Evolutionary conservation across 345 rosid species (phyloP).

Genomic region (Salix viminalis): DNA sequence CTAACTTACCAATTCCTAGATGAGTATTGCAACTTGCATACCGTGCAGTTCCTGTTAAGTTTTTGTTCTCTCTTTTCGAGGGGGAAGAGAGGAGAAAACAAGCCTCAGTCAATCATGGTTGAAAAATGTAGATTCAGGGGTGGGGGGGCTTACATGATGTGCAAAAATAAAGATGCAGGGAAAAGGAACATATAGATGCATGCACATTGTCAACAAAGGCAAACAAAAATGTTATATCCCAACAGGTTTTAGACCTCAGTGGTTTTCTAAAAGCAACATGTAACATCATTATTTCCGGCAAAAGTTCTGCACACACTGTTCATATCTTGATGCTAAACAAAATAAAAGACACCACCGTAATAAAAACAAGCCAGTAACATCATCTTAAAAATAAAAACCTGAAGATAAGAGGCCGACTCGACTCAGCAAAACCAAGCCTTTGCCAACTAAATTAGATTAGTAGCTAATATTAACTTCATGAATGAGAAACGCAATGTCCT

Average conservation of each 20-base stretch:
- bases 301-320: background rate
- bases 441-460: background rate
- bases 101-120: background rate
- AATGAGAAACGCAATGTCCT: background rate
- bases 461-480: background rate
- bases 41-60: slow-evolving; percentile 91
- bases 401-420: background rate
- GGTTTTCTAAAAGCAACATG: background rate
- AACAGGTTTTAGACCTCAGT: background rate
- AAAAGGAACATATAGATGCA: background rate
- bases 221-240: background rate
- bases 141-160: background rate
- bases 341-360: background rate
- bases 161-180: background rate
- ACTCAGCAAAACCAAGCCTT: background rate
- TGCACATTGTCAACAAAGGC: background rate
- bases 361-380: background rate
- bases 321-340: background rate
- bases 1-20: slow-evolving; percentile 80
- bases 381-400: background rate
- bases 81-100: background rate
- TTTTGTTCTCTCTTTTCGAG: slow-evolving; percentile 77
- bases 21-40: slow-evolving; percentile 98
- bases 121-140: background rate
- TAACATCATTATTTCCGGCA: background rate